A percentile compares a stretch with the other conserved stretches of the same genome.
phyloP scores from a whole-genome alignment of 2,329 filamentous ascomycete species.

The Penicillium sclerotigenum region DNA sequence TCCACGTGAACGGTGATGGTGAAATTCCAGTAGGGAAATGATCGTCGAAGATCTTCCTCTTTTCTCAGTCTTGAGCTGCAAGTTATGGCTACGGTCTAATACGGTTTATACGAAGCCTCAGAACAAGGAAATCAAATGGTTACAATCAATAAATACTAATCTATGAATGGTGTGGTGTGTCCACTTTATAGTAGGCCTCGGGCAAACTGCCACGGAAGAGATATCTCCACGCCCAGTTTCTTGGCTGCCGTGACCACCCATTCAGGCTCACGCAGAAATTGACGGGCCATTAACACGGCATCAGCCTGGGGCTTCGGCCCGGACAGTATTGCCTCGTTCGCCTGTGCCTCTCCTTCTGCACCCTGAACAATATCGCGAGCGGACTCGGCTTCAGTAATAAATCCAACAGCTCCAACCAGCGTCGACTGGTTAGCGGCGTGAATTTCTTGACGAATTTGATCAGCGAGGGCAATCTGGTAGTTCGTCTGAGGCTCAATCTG shows the following conservation, averaged over 20 bases:
- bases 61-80: background rate
- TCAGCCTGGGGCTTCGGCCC: slow-evolving; percentile 40
- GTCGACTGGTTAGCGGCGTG: slow-evolving; percentile 39
- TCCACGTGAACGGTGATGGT: background rate
- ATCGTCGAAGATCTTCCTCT: background rate
- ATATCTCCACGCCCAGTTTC: slow-evolving; percentile 48
- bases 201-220: slow-evolving; percentile 49
- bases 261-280: slow-evolving; percentile 55
- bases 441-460: slow-evolving; percentile 43
- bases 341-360: slow-evolving; percentile 29
- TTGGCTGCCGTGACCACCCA: slow-evolving; percentile 54
- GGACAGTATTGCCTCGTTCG: slow-evolving; percentile 26
- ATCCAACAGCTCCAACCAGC: slow-evolving; percentile 52
- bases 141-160: background rate
- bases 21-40: background rate
- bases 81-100: background rate
- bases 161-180: background rate
- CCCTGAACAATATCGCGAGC: slow-evolving; percentile 48
- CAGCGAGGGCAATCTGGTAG: slow-evolving; percentile 51
- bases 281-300: slow-evolving; percentile 51
- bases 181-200: slow-evolving; percentile 18
- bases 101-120: background rate
- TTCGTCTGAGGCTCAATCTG: slow-evolving; percentile 46
- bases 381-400: slow-evolving; percentile 54
- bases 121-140: background rate